Percentiles rank a stretch among this genome's conserved stretches.
phyloP scores from a whole-genome alignment of 352 stramenopile species.

The Phytophthora melonis region DNA sequence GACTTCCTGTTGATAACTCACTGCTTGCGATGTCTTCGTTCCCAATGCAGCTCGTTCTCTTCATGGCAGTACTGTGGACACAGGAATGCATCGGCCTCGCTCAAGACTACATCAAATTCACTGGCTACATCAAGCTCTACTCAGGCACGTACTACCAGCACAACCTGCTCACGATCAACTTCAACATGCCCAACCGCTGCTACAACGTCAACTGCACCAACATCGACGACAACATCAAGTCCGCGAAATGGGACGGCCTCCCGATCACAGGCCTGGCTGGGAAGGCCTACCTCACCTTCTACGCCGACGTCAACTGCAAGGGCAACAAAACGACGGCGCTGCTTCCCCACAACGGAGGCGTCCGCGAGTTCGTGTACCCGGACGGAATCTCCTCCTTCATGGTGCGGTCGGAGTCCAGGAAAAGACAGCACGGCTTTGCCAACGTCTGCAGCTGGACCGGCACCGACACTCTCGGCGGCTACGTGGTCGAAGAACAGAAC shows the following conservation, averaged over 20 bases:
- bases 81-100: background rate
- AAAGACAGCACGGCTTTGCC: background rate
- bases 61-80: background rate
- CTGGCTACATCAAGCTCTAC: slow-evolving; percentile 14
- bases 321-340: background rate
- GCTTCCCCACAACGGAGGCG: slow-evolving; percentile 19
- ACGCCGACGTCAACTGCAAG: slow-evolving; percentile 20
- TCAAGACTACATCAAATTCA: slow-evolving; percentile 15
- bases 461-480: background rate
- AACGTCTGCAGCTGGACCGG: slow-evolving; percentile 30
- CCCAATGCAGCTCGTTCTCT: background rate
- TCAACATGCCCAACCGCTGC: slow-evolving; percentile 25
- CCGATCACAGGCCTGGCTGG: slow-evolving; percentile 15
- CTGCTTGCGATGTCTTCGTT: background rate
- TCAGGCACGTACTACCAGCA: slow-evolving; percentile 15
- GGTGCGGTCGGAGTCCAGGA: slow-evolving; percentile 16
- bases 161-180: slow-evolving; percentile 2
- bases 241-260: slow-evolving; percentile 26
- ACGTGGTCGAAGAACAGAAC: slow-evolving; percentile 21
- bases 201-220: slow-evolving; percentile 36
- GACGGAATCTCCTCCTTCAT: slow-evolving; percentile 27
- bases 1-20: background rate
- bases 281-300: slow-evolving; percentile 38
- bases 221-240: slow-evolving; percentile 29
- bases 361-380: slow-evolving; percentile 14